Evolutionary conservation across 306 rosid genomes (phyloP), one percentile per base, ranked within the genome.

Genomic region (Canavalia ensiformis): DNA sequence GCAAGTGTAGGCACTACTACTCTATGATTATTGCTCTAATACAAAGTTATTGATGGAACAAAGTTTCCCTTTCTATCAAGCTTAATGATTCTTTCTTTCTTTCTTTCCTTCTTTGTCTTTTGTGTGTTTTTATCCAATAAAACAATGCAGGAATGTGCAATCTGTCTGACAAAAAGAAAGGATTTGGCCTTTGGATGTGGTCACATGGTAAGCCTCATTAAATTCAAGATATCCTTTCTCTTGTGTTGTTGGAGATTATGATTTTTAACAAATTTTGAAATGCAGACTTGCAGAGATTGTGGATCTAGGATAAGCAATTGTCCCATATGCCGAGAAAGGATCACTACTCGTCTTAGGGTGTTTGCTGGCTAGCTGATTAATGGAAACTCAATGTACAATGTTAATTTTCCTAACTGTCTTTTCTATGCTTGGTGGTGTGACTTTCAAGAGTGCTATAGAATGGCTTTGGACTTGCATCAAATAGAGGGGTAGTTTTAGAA

Each of bases 121-220:
- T 2, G 35, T 35, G 13, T 58, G 31, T 72, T 74, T 60, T 18
- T 11, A 34, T 77, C 65, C 59, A 52, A 81, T 78, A 62, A 71
- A 52, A 80, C 54, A 13, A 29, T 75, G 86, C 78, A 94, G 98
- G 88, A 12, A 41, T 94, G 98, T 73, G 92, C 97, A 51, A 87
- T 94, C 82, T 94, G 98, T 80, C 80, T 94, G 51, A 90, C 94
- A 54, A 87, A 86, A 72, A 77, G 49, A 34, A 94, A 88, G 84
- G 97, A 94, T 82, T 80, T 88, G 85, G 98, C 98, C 35, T 94
- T 94, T 76, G 87, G 85, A 51, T 94, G 97, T 82, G 97, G 97
- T 63, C 98, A 94, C 87, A 83, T 90, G 98, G 97, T 94, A 82
- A 86, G 93, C 73, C 67, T 57, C 81, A 50, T n/a, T 65, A 45